Percentiles rank a stretch among this genome's conserved stretches.
Evolutionary conservation across 768 basidiomycete species (phyloP).

Genomic region (Psilocybe azurescens): DNA sequence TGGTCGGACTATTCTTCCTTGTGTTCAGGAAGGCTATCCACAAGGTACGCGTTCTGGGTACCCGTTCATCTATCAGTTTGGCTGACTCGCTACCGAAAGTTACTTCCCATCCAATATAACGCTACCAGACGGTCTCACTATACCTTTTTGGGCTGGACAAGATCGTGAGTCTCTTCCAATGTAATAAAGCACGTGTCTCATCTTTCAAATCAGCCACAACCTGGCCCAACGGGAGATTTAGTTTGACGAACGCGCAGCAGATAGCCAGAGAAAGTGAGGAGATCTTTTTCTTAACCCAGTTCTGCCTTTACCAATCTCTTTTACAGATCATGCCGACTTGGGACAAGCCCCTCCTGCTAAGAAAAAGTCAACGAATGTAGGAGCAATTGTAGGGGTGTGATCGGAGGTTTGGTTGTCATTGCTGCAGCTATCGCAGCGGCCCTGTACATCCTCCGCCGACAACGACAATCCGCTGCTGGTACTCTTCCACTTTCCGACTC

Average conservation of each 20-base stretch:
- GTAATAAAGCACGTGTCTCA: not conserved
- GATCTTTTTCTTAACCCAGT: not conserved
- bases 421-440: constrained; percentile 31
- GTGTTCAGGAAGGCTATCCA: constrained; percentile 14
- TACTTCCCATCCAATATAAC: constrained; percentile 46
- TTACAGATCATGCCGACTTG: constrained; percentile 36
- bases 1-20: constrained; percentile 18
- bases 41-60: constrained; percentile 10
- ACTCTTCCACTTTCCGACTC: constrained; percentile 19
- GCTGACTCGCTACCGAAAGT: constrained; percentile 25
- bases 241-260: constrained; percentile 32
- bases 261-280: constrained; percentile 32
- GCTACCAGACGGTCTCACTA: constrained; percentile 34
- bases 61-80: not conserved
- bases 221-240: constrained; percentile 25
- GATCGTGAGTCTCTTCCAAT: constrained; percentile 39
- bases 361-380: constrained; percentile 33
- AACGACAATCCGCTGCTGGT: constrained; percentile 8
- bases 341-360: constrained; percentile 4
- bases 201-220: constrained; percentile 32
- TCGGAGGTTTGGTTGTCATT: constrained; percentile 44
- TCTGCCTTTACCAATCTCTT: not conserved
- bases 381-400: constrained; percentile 51
- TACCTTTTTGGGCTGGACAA: constrained; percentile 55
- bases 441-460: constrained; percentile 32